A percentile compares a stretch with the other conserved stretches of the same genome.
Evolutionary conservation across 768 basidiomycete genomes (phyloP).

Genomic region (Rhodocollybia butyracea): DNA sequence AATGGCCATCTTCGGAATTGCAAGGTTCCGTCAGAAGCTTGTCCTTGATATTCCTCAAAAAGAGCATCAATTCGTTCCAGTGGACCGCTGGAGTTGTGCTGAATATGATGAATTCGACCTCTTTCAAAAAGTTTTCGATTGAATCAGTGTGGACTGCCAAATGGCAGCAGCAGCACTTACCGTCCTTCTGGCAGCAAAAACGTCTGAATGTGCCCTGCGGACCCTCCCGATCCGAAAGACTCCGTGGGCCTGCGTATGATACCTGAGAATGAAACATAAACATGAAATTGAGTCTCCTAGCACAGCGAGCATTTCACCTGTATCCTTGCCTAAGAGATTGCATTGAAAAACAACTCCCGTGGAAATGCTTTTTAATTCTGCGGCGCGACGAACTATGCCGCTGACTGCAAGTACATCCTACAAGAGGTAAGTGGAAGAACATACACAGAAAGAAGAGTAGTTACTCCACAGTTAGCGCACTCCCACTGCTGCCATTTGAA

Average conservation of each 20-base stretch:
- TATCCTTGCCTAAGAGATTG: background rate
- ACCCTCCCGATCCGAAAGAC: conserved; percentile 20
- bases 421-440: background rate
- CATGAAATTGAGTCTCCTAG: background rate
- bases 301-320: background rate
- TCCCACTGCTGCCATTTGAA: conserved; percentile 75
- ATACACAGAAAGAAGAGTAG: conserved; percentile 1
- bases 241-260: conserved; percentile 21
- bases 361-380: conserved; percentile 14
- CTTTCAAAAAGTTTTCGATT: too few species aligned
- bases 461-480: conserved; percentile 60
- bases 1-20: conserved; percentile 72
- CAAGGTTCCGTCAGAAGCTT: conserved; percentile 54
- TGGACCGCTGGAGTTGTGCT: conserved; percentile 48
- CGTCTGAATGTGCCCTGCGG: conserved; percentile 33
- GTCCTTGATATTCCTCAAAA: conserved; percentile 63
- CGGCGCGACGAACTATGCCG: conserved; percentile 29
- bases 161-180: conserved; percentile 25
- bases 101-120: conserved; percentile 66
- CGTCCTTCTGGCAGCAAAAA: conserved; percentile 47
- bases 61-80: conserved; percentile 52
- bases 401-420: conserved; percentile 21
- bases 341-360: background rate
- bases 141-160: too few species aligned
- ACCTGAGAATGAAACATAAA: conserved; percentile 19